Percentiles rank a stretch among this genome's conserved stretches.
phyloP scores from a whole-genome alignment of 768 basidiomycete species.

The Lyophyllum atratum region DNA sequence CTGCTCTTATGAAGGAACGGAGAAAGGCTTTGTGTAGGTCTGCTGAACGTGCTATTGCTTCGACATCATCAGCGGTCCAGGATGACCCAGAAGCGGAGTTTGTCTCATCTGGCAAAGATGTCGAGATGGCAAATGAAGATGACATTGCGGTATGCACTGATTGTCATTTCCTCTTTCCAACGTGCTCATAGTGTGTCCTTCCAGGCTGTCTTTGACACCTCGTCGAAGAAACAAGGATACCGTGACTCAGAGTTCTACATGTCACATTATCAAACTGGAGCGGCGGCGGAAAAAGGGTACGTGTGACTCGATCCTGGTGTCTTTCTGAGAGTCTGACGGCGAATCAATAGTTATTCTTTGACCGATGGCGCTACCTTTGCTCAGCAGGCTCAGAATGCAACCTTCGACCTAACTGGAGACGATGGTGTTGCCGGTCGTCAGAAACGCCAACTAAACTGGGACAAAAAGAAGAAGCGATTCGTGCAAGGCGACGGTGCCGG shows the following conservation, averaged over 20 bases:
- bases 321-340: slow-evolving; percentile 1
- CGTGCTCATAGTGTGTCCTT: slow-evolving; percentile 5
- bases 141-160: slow-evolving; percentile 63
- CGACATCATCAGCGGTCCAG: slow-evolving; percentile 31
- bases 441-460: slow-evolving; percentile 80
- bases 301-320: slow-evolving; percentile 18
- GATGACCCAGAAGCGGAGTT: slow-evolving; percentile 36
- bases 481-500: slow-evolving; percentile 83
- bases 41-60: slow-evolving; percentile 43
- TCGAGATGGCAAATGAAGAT: slow-evolving; percentile 79
- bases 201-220: slow-evolving; percentile 69
- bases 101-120: slow-evolving; percentile 30
- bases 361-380: slow-evolving; percentile 86
- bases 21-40: slow-evolving; percentile 76
- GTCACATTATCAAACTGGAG: slow-evolving; percentile 88
- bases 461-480: slow-evolving; percentile 95
- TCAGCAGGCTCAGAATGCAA: slow-evolving; percentile 75
- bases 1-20: slow-evolving; percentile 85
- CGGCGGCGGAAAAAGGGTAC: slow-evolving; percentile 88
- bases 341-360: slow-evolving; percentile 73
- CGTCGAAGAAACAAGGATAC: slow-evolving; percentile 53
- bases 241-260: slow-evolving; percentile 89
- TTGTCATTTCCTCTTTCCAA: background rate
- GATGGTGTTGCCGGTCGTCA: slow-evolving; percentile 62
- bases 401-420: slow-evolving; percentile 85